Conservation (phyloP, 2,329 filamentous ascomycete genomes). For the Cercospora zeae-maydis region DNA sequence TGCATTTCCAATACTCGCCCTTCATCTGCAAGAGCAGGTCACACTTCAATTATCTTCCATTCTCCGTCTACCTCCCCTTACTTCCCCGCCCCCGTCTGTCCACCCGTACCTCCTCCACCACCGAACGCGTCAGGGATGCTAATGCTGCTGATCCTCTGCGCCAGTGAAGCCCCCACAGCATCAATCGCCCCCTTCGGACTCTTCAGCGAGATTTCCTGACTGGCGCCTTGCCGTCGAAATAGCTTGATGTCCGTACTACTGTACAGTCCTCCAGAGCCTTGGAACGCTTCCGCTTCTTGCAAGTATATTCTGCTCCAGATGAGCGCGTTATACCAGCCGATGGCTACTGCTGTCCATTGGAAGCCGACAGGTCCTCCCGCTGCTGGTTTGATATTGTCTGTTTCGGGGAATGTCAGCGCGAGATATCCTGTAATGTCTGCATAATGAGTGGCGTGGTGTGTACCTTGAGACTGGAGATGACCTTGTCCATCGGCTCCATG, state of each 20-base stretch:
- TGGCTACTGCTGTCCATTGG: conserved; percentile 25
- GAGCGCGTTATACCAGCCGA: conserved; percentile 94
- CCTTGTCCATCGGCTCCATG: conserved; percentile 19
- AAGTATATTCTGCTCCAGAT: conserved; percentile 92
- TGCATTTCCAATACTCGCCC: background rate
- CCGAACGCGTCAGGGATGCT: conserved; percentile 1
- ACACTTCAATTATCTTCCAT: background rate
- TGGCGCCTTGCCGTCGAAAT: conserved; percentile 75
- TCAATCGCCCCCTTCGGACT: conserved; percentile 88
- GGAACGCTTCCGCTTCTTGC: conserved; percentile 77
- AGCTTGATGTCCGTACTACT: conserved; percentile 84
- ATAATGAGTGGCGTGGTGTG: background rate
- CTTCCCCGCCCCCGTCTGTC: background rate
- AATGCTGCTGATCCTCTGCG: conserved; percentile 70
- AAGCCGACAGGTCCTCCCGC: conserved; percentile 10
- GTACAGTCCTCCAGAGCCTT: conserved; percentile 82
- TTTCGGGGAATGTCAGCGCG: background rate
- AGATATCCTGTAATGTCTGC: background rate
- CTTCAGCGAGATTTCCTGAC: conserved; percentile 50
- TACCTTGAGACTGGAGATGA: conserved; percentile 18
- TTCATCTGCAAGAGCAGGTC: background rate
- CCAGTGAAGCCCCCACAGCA: conserved; percentile 85
- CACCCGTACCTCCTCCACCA: background rate
- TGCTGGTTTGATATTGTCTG: conserved; percentile 14
- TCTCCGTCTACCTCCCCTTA: background rate